A percentile compares a stretch with the other conserved stretches of the same genome.
Conservation (phyloP, 179 eudicot genomes). For the Sideroxylon spinosum region DNA sequence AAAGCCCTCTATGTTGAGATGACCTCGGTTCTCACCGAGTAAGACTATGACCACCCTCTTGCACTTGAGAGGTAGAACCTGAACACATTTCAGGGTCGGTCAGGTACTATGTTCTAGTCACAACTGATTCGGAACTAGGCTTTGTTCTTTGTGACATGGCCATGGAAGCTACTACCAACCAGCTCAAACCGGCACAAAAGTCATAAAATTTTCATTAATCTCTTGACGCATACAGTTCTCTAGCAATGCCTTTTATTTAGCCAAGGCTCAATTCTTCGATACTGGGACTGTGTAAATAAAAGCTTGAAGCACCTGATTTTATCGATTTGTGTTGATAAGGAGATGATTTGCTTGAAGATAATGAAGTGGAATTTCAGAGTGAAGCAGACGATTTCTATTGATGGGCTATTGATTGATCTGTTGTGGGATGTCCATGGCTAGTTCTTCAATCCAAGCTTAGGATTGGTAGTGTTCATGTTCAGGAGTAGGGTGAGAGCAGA, state of each 20-base stretch:
- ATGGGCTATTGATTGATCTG: constrained; percentile 66
- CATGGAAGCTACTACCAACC: constrained; percentile 36
- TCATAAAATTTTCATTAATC: constrained; percentile 34
- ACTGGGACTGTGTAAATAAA: constrained; percentile 46
- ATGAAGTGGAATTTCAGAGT: constrained; percentile 86
- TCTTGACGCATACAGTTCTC: constrained; percentile 61
- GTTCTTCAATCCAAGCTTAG: constrained; percentile 41
- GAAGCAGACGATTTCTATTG: constrained; percentile 72
- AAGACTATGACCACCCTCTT: too few relatives aligned
- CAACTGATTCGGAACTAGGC: constrained; percentile 41
- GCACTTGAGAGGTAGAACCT: too few relatives aligned
- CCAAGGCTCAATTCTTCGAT: constrained; percentile 56
- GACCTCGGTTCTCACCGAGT: too few relatives aligned
- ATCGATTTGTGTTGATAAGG: constrained; percentile 59
- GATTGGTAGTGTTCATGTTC: constrained; percentile 75
- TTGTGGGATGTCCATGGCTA: constrained; percentile 93
- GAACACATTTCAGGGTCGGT: too few relatives aligned
- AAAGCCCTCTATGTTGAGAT: too few relatives aligned
- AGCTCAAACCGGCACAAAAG: constrained; percentile 28
- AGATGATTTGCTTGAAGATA: constrained; percentile 56
- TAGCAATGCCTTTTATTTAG: constrained; percentile 45
- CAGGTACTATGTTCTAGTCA: constrained; percentile 49
- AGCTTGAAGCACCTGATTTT: constrained; percentile 48
- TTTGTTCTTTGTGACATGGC: constrained; percentile 51
- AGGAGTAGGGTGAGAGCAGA: constrained; percentile 64